Base-by-base conservation (phyloP, 1,284 basidiomycete species). In the Rhodotorula sp. region DNA sequence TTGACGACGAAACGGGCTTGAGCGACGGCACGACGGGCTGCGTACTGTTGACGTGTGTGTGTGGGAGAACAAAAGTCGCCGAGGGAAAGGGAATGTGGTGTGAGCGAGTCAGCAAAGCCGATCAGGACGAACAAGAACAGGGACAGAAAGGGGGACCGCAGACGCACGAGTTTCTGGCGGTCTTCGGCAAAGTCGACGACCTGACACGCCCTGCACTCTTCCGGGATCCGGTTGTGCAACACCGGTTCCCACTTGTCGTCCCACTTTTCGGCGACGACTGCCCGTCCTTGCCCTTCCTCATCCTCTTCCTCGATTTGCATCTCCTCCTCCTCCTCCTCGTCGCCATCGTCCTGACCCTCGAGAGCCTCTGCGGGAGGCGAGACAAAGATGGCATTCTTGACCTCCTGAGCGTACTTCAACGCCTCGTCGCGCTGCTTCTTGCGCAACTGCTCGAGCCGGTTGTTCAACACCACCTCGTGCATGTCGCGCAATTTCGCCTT, bases 381-480 rank as follows among this genome's bases (percentile, higher is more conserved):
- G 18, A 64, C 63, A n/a, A 69, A 87, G 66, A 91, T 88, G 61
- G 89, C 90, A 60, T 90, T 91, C 51, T 95, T 85, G 30, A 99
- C 83, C 79, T 98, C 95, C 79, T 92, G 89, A 79, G 96, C 91
- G 1, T 94, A 93, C 77, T 90, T 89, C 58, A 92, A 81, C 2
- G 95, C 96, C 79, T 98, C 95, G 77, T 97, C 93, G 64, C 95
- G 87, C 81, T 99, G 96, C 66, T 89, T 87, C 80, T 94, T 94
- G 72, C 95, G 90, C 66, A 99, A 86, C 78, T 97, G 93, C 78
- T 98, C 95, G 26, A 99, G 84, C 56, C 96, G 87, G 79, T 99
- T 99, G 67, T 91, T 88, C 57, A 99, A 89, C 7, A 99, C 94
- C 33, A 95, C 89, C 82, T 98, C 94, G 80, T 99, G 96, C 71